Percentiles rank a stretch among this genome's conserved stretches.
Conservation (phyloP, 139 green algal species). For the Chlorella sp. region DNA sequence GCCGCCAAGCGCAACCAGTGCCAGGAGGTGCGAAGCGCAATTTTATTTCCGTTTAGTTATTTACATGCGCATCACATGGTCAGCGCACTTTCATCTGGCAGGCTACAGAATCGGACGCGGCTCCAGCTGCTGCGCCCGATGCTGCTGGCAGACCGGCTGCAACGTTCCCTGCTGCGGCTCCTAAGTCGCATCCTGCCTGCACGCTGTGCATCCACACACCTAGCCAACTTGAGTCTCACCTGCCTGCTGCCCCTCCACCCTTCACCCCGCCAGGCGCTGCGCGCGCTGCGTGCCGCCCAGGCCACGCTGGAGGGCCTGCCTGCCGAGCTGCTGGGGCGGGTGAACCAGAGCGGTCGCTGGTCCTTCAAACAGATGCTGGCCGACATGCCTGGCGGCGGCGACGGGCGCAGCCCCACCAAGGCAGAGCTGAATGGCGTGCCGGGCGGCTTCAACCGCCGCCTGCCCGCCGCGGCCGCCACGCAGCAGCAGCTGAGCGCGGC, state of each 20-base stretch:
- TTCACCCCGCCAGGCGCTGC: slow-evolving; percentile 28
- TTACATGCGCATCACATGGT: no score
- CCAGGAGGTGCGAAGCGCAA: slow-evolving; percentile 51
- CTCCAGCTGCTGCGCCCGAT: no score
- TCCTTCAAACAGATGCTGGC: slow-evolving; percentile 29
- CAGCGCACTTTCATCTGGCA: no score
- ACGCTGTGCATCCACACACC: no score
- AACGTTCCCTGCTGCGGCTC: no score
- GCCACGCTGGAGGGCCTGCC: slow-evolving; percentile 70
- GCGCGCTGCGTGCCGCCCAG: slow-evolving; percentile 57
- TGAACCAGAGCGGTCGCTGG: slow-evolving; percentile 23
- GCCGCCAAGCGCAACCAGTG: slow-evolving; percentile 62
- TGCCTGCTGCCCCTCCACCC: background rate
- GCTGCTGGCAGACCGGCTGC: no score
- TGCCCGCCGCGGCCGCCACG: background rate
- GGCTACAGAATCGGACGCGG: no score
- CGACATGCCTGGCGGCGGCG: background rate
- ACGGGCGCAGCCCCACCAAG: background rate
- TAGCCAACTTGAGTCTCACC: no score
- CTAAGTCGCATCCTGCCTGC: no score
- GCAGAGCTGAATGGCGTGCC: no score
- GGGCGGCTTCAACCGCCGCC: no score
- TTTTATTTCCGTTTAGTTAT: no score
- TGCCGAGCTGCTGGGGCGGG: slow-evolving; percentile 47
- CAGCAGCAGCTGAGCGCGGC: slow-evolving; percentile 12